Base-by-base conservation (phyloP, 257 asterid genomes). In the Verbascum thapsus region DNA sequence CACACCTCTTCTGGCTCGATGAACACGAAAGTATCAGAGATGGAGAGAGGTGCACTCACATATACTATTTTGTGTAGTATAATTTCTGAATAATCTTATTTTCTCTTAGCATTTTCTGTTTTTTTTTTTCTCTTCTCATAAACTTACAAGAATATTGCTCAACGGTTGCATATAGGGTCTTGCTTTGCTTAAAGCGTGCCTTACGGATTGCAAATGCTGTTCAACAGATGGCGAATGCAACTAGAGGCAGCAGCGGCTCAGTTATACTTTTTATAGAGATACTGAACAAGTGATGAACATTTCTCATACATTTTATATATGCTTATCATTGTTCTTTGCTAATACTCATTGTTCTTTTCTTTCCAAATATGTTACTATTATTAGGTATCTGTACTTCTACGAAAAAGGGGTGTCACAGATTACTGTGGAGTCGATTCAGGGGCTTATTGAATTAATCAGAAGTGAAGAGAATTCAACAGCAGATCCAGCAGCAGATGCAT, bases 1-100 rank as follows among this genome's bases (percentile, higher is more conserved):
- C 99, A 11, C 99, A 94, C 72, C 92, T 94, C 70, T 94, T 94
- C 78, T 94, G 97, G 99, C 86, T 81, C 50, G 97, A 94, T 51
- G 96, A 94, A 57, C 94, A 94, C 18, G 97, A 94, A 45, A 78
- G 53, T 55, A 78, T 90, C 78, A 81, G 79, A 76, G 99, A 90
- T 52, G 99, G 96, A 58, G 99, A 94, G 73, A 90, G 99, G 99
- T 94, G 67, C n/a, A 78, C 58, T 38, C 13, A 26, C 3, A 26
- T 2, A 26, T 26, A 26, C 5, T 26, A 26, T 26, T 26, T 26
- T 26, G 5, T 1, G 32, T 5, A 26, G 32, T 26, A 26, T 26
- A 12, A 20, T 44, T 19, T 56, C 48, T 47, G 30, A 51, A 50
- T 61, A 20, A 0, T 56, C 17, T 61, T 47, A 15, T 52, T 61